Conservation (phyloP, 208 protist genomes). For the Leishmania braziliensis region DNA sequence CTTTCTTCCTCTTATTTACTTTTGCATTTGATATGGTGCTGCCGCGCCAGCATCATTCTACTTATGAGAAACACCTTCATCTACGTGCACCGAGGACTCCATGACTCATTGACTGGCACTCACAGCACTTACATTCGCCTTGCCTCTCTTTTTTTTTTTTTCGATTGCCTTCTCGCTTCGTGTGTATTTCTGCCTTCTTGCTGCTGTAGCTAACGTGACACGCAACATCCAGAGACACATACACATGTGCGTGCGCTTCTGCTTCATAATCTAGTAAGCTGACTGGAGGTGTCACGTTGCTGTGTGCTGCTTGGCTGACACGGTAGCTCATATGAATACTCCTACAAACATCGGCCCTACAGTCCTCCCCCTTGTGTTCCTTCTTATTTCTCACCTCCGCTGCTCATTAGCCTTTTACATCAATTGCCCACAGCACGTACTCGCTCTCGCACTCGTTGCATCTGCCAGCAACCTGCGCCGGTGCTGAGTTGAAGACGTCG, state of each 20-base stretch:
- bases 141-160: not conserved
- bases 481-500: not conserved
- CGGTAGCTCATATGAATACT: not conserved
- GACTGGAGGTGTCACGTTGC: not conserved
- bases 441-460: not conserved
- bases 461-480: not conserved
- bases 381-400: not conserved
- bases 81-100: not conserved
- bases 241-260: not conserved
- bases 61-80: conserved; percentile 4
- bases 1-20: conserved; percentile 6
- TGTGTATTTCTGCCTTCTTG: not conserved
- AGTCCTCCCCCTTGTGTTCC: not conserved
- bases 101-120: not conserved
- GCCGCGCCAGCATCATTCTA: conserved; percentile 1
- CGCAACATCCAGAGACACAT: not conserved
- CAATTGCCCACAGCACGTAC: not conserved
- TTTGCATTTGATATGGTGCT: not conserved
- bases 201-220: not conserved
- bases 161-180: not conserved
- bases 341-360: not conserved
- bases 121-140: no score
- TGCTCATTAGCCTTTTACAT: not conserved
- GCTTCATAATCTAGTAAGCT: not conserved
- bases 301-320: not conserved